These are phyloP conservation scores for Rachicladosporium sp. DNA, from an alignment of 2,329 filamentous ascomycete species.

Conservation along the genomic window DNA sequence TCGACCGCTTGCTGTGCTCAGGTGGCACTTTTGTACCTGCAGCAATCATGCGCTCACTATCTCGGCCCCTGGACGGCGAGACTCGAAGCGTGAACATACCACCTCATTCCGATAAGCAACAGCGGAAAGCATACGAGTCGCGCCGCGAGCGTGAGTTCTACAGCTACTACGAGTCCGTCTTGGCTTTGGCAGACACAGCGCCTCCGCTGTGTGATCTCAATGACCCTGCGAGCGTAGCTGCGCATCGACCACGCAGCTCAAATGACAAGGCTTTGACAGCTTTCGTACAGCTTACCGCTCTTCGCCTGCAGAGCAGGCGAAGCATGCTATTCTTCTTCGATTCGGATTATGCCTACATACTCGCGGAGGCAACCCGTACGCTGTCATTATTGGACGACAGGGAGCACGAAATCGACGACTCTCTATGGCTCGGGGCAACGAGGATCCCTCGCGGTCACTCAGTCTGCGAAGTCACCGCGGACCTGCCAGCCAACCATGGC, in stretches of 20 bases:
- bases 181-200: conserved; percentile 2
- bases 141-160: conserved; percentile 22
- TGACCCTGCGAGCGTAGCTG: conserved; percentile 10
- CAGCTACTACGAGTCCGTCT: conserved; percentile 16
- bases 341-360: conserved; percentile 35
- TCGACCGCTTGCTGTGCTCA: too few relatives aligned
- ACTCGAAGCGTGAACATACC: too few relatives aligned
- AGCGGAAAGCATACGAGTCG: conserved; percentile 12
- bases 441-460: conserved; percentile 18
- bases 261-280: conserved; percentile 31
- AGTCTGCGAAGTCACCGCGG: conserved; percentile 20
- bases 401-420: conserved; percentile 13
- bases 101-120: too few relatives aligned
- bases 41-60: too few relatives aligned
- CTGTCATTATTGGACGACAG: conserved; percentile 26
- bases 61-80: too few relatives aligned
- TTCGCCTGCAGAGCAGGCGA: conserved; percentile 36
- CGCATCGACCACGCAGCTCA: conserved; percentile 17
- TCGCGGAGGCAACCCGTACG: conserved; percentile 41
- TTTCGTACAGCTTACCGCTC: conserved; percentile 39
- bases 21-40: too few relatives aligned
- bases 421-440: conserved; percentile 19
- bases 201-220: conserved; percentile 16
- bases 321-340: conserved; percentile 44
- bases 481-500: conserved; percentile 11